phyloP scores from a whole-genome alignment of 441 rosid species.

The Dalechampia spathulata region DNA sequence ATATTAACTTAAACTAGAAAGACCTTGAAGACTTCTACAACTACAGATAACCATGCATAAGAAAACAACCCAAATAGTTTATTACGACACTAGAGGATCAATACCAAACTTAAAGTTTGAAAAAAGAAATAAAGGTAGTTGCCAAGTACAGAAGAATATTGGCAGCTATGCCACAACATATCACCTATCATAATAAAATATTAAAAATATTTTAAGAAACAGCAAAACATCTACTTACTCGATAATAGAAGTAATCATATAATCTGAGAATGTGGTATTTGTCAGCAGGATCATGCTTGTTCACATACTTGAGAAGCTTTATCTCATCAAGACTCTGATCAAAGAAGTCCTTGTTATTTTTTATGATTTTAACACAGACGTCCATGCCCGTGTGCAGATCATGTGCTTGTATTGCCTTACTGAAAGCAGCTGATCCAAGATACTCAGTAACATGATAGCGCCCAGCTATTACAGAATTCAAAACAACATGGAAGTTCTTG shows the following conservation, averaged over 20 bases:
- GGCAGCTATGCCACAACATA: not conserved
- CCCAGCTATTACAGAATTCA: conserved; percentile 92
- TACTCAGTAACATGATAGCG: conserved; percentile 96
- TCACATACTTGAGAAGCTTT: conserved; percentile 91
- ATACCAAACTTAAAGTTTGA: not conserved
- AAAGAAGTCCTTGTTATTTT: conserved; percentile 97
- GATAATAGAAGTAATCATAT: conserved; percentile 91
- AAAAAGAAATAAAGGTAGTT: not conserved
- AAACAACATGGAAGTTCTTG: conserved; percentile 91
- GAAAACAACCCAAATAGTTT: not conserved
- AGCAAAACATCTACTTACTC: conserved; percentile 42
- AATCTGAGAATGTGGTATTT: conserved; percentile 86
- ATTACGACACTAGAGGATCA: not conserved
- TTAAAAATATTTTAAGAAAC: conserved; percentile 1
- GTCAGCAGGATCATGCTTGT: conserved; percentile 97
- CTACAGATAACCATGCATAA: not conserved
- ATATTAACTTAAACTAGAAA: not conserved
- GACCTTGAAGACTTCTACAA: not conserved
- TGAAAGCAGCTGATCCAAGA: conserved; percentile 98
- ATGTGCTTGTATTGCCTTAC: conserved; percentile 99
- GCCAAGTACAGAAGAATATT: not conserved
- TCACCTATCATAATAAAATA: not conserved
- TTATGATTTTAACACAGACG: conserved; percentile 91
- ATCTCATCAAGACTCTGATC: conserved; percentile 99
- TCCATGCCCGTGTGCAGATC: conserved; percentile 95